phyloP scores from a whole-genome alignment of 176 grass and related monocot species.

The Tuctoria greenei region DNA sequence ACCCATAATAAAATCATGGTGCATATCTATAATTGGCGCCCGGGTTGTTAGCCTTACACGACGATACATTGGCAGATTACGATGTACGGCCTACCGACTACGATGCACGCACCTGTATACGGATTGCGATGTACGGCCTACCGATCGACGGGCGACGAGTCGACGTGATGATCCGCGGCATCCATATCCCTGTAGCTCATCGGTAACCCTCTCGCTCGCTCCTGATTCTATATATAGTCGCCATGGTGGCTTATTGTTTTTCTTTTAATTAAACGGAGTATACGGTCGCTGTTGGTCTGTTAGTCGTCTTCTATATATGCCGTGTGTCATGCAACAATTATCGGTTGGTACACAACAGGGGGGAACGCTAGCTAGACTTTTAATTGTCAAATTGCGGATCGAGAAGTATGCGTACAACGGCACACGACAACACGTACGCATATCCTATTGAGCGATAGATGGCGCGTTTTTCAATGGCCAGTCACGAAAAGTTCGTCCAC shows the following conservation, averaged over 20 bases:
- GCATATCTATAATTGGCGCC: not conserved
- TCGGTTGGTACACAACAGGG: not conserved
- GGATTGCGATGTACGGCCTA: slow-evolving; percentile 43
- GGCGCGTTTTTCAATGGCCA: not conserved
- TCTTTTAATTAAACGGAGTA: no score
- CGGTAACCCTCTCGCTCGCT: not conserved
- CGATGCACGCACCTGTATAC: not conserved
- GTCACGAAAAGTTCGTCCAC: not conserved
- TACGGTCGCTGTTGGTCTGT: no score
- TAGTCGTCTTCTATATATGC: no score
- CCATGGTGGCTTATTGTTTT: not conserved
- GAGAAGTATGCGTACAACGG: not conserved
- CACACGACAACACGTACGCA: not conserved
- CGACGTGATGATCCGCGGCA: not conserved
- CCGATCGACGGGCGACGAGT: not conserved
- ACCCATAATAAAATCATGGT: slow-evolving; percentile 2
- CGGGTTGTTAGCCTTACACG: not conserved
- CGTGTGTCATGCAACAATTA: no score
- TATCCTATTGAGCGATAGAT: not conserved
- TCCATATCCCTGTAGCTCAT: not conserved
- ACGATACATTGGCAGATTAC: no score
- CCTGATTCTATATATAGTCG: no score
- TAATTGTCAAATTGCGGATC: not conserved
- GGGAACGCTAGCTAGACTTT: not conserved
- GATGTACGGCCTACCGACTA: slow-evolving; percentile 43